Evolutionary conservation across 257 asterid genomes (phyloP).

Genomic region (Solanum sparsipilum): DNA sequence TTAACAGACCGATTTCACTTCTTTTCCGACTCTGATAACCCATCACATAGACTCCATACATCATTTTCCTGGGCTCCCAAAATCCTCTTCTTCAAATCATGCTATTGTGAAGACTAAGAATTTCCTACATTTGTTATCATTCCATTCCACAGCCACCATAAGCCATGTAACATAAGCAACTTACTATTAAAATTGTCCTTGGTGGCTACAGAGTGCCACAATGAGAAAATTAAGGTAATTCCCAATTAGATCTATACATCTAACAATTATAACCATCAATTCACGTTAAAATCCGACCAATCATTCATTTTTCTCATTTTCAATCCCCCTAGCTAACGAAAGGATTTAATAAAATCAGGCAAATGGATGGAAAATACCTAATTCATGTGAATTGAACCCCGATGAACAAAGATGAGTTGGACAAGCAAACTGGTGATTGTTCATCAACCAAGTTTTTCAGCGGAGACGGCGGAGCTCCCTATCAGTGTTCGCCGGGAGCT

Average conservation of each 20-base stretch:
- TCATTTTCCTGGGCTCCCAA: not conserved
- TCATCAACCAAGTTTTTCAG: not conserved
- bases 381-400: not conserved
- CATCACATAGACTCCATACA: not conserved
- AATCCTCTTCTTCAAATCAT: not conserved
- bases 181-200: not conserved
- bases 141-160: not conserved
- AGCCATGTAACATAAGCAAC: not conserved
- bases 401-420: not conserved
- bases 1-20: not conserved
- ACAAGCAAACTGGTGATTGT: not conserved
- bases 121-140: not conserved
- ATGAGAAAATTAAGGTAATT: not conserved
- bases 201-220: not conserved
- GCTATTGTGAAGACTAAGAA: not conserved
- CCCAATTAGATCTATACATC: not conserved
- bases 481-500: not conserved
- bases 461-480: not conserved
- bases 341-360: not conserved
- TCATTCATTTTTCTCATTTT: not conserved
- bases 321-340: not conserved
- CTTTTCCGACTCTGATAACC: not conserved
- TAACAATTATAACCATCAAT: not conserved
- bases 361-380: not conserved
- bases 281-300: not conserved